These are phyloP conservation scores for Heterobasidion occidentale DNA, from an alignment of 1,284 basidiomycete species.

Conservation along the genomic window DNA sequence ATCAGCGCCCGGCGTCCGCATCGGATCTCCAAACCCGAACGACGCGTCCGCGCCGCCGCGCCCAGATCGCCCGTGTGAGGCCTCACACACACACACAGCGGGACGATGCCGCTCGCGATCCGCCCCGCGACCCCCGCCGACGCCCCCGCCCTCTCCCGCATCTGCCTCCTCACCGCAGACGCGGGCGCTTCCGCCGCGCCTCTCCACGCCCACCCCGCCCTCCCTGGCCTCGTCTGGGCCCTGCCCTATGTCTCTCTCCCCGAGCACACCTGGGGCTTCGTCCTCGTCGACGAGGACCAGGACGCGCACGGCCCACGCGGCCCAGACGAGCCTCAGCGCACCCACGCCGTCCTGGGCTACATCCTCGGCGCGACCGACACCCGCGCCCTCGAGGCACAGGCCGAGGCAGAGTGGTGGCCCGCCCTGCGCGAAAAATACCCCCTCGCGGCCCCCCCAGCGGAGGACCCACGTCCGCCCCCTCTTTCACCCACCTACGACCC, in stretches of 20 bases:
- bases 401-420: conserved; percentile 52
- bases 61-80: no score
- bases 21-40: no score
- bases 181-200: conserved; percentile 58
- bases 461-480: no score
- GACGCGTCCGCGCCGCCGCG: no score
- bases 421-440: conserved; percentile 44
- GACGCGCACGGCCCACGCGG: background rate
- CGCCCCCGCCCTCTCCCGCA: conserved; percentile 46
- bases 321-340: conserved; percentile 4
- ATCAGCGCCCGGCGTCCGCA: no score
- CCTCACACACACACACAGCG: background rate
- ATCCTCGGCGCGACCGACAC: conserved; percentile 54
- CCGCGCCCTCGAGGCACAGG: conserved; percentile 43
- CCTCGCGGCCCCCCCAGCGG: conserved; percentile 6
- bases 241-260: conserved; percentile 66
- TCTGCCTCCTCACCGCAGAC: conserved; percentile 68
- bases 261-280: conserved; percentile 57
- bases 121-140: conserved; percentile 51
- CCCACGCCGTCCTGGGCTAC: conserved; percentile 48
- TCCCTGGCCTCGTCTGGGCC: conserved; percentile 63
- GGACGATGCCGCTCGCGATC: conserved; percentile 38
- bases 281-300: conserved; percentile 42
- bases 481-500: no score
- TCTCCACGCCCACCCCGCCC: conserved; percentile 51